Conservation (phyloP, 306 rosid species). For the Begonia fuchsioides region DNA sequence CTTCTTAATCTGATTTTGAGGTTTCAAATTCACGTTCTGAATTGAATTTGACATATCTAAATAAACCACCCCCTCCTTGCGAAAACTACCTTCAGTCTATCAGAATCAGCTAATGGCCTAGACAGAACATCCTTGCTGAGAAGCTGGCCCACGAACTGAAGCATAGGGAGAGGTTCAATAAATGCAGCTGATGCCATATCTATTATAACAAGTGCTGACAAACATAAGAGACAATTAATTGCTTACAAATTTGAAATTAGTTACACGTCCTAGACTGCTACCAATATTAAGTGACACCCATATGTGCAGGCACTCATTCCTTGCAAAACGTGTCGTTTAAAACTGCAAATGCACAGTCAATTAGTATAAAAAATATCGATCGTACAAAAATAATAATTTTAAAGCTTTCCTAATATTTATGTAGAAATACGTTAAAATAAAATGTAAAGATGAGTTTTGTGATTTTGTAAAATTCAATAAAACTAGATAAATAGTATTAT, state of each 20-base stretch:
- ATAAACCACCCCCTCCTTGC: no score
- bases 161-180: conserved; percentile 93
- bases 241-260: not conserved
- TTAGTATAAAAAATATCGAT: no score
- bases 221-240: not conserved
- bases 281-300: conserved; percentile 37
- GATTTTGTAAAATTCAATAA: no score
- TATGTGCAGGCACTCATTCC: conserved; percentile 22
- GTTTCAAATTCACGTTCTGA: conserved; percentile 8
- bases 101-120: conserved; percentile 78
- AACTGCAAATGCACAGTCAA: no score
- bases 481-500: no score
- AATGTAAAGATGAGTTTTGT: no score
- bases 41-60: no score
- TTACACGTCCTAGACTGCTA: conserved; percentile 9
- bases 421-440: no score
- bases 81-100: conserved; percentile 64
- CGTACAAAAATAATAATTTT: no score
- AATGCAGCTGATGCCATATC: conserved; percentile 99
- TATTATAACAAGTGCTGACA: conserved; percentile 13
- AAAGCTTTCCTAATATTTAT: no score
- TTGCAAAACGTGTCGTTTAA: no score
- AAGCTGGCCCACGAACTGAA: conserved; percentile 85
- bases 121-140: conserved; percentile 71
- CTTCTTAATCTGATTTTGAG: conserved; percentile 29